These are phyloP conservation scores for Hypsizygus ulmarius DNA, from an alignment of 1,284 basidiomycete genomes.

Conservation along the genomic window DNA sequence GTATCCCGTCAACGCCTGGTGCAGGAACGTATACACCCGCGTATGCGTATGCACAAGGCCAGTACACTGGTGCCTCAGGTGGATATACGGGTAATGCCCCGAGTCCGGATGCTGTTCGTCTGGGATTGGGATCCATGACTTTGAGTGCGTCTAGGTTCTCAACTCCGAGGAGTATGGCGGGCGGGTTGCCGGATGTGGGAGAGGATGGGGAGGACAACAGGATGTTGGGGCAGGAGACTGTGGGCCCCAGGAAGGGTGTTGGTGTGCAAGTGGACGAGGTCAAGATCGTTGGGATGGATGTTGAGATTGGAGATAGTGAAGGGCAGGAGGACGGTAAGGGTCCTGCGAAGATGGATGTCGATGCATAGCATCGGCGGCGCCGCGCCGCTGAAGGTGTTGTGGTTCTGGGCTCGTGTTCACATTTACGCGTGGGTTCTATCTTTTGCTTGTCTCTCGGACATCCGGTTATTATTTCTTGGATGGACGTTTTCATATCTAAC, in stretches of 20 bases:
- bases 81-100: slow-evolving; percentile 16
- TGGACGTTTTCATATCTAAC: no score
- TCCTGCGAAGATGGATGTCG: slow-evolving; percentile 26
- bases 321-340: slow-evolving; percentile 9
- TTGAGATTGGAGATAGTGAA: slow-evolving; percentile 16
- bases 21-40: slow-evolving; percentile 21
- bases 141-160: slow-evolving; percentile 25
- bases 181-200: slow-evolving; percentile 22
- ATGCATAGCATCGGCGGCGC: slow-evolving; percentile 16
- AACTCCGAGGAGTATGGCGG: slow-evolving; percentile 27
- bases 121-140: slow-evolving; percentile 33
- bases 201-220: slow-evolving; percentile 5
- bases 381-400: not conserved
- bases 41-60: slow-evolving; percentile 10
- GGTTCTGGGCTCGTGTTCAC: no score
- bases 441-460: no score
- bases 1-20: slow-evolving; percentile 33
- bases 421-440: not conserved
- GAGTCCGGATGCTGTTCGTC: slow-evolving; percentile 23
- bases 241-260: not conserved
- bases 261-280: slow-evolving; percentile 13
- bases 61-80: not conserved
- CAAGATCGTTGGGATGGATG: slow-evolving; percentile 26
- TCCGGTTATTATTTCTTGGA: no score
- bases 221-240: not conserved